These are phyloP conservation scores for Suhomyces anneliseae DNA, from an alignment of 1,139 yeast species.

Conservation along the genomic window DNA sequence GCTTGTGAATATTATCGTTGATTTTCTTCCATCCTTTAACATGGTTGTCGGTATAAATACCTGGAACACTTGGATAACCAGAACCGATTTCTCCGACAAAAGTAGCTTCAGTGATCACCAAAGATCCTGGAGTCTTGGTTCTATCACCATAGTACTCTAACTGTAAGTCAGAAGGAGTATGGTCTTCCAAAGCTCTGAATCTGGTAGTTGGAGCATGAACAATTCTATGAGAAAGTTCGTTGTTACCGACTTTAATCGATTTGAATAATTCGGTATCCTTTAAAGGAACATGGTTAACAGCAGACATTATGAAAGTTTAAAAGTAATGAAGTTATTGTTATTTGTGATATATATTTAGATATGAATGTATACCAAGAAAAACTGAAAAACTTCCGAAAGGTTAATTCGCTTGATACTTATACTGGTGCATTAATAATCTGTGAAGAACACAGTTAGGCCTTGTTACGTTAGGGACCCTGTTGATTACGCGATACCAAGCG, in stretches of 20 bases:
- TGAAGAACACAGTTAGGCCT: no score
- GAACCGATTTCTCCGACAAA: conserved; percentile 18
- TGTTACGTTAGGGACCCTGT: no score
- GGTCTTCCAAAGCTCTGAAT: conserved; percentile 41
- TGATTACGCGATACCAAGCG: no score
- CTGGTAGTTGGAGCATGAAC: conserved; percentile 59
- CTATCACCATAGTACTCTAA: conserved; percentile 54
- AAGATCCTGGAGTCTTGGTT: conserved; percentile 54
- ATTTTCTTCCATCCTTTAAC: conserved; percentile 13
- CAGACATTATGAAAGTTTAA: background rate
- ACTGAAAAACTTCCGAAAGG: no score
- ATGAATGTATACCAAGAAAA: no score
- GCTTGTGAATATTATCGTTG: conserved; percentile 14
- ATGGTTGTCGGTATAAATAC: conserved; percentile 14
- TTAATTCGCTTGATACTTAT: no score
- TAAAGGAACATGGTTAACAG: conserved; percentile 17
- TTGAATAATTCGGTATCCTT: conserved; percentile 44
- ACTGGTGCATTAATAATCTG: no score
- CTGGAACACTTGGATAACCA: conserved; percentile 7
- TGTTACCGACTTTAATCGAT: conserved; percentile 48
- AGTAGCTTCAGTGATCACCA: conserved; percentile 44
- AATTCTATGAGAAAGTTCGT: conserved; percentile 39
- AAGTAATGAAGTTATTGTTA: no score
- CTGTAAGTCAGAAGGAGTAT: conserved; percentile 48
- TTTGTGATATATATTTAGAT: no score